phyloP scores from a whole-genome alignment of 225 moss, liverwort and hornwort genomes.

The Bryum argenteum region DNA sequence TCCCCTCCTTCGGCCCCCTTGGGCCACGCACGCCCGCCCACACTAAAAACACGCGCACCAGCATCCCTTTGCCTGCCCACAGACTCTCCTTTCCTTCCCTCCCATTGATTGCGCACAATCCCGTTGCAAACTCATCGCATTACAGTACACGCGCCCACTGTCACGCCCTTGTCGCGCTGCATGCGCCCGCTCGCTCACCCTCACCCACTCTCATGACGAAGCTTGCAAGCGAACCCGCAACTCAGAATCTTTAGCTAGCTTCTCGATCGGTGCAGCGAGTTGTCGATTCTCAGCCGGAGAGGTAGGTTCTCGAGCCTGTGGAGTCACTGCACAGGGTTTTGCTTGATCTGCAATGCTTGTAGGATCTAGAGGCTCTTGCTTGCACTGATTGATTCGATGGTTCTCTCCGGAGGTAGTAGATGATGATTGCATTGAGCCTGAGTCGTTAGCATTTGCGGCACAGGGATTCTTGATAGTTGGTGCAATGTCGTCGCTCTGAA shows the following conservation, averaged over 20 bases:
- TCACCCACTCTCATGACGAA: too few species aligned
- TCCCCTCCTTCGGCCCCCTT: constrained; percentile 2
- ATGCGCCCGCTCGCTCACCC: not conserved
- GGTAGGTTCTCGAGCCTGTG: too few species aligned
- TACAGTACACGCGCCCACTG: not conserved
- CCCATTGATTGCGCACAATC: not conserved
- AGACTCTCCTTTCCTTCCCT: not conserved
- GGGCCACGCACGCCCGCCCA: constrained; percentile 7
- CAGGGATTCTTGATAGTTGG: constrained; percentile 7
- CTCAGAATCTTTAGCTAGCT: too few species aligned
- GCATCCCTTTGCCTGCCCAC: not conserved
- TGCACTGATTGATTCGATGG: not conserved
- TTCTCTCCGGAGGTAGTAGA: not conserved
- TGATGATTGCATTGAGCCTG: not conserved
- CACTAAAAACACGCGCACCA: constrained; percentile 20
- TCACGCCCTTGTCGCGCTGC: not conserved
- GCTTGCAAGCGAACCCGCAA: too few species aligned
- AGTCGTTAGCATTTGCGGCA: not conserved
- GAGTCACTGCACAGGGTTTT: too few species aligned
- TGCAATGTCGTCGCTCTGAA: not conserved
- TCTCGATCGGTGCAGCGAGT: too few species aligned
- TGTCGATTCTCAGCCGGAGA: too few species aligned
- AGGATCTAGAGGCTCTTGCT: not conserved
- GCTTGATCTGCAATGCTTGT: not conserved
- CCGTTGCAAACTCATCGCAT: not conserved